Evolutionary conservation across 2,329 filamentous ascomycete genomes (phyloP).

Genomic region (Neobulgaria alba): DNA sequence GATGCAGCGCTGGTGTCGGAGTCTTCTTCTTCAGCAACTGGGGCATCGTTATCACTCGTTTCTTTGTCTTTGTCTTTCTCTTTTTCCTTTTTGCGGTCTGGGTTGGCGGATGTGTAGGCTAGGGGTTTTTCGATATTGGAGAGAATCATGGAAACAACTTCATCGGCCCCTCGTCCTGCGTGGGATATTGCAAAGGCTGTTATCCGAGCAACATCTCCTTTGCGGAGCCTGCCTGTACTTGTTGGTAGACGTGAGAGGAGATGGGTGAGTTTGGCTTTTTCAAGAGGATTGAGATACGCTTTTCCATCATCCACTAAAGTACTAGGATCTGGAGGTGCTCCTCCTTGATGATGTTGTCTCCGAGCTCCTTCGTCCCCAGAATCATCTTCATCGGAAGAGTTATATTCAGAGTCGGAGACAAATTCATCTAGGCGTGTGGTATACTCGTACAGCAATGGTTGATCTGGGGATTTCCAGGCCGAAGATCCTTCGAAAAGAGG

Average conservation of each 20-base stretch:
- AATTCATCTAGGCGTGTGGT: slow-evolving; percentile 69
- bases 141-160: slow-evolving; percentile 84
- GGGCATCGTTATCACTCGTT: slow-evolving; percentile 30
- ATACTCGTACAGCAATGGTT: slow-evolving; percentile 71
- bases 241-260: slow-evolving; percentile 76
- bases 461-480: slow-evolving; percentile 69
- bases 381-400: slow-evolving; percentile 77
- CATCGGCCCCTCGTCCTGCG: slow-evolving; percentile 74
- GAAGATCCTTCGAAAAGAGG: slow-evolving; percentile 69
- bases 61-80: too few species aligned
- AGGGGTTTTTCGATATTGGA: slow-evolving; percentile 74
- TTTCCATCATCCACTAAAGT: slow-evolving; percentile 26
- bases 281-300: slow-evolving; percentile 67
- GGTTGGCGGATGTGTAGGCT: slow-evolving; percentile 62
- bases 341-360: slow-evolving; percentile 34
- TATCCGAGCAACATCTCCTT: slow-evolving; percentile 78
- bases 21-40: slow-evolving; percentile 35
- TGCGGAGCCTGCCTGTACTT: slow-evolving; percentile 62
- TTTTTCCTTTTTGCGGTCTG: slow-evolving; percentile 36
- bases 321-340: slow-evolving; percentile 32
- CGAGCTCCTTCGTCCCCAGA: slow-evolving; percentile 41
- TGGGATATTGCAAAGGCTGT: slow-evolving; percentile 86
- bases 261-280: slow-evolving; percentile 77
- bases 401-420: slow-evolving; percentile 74
- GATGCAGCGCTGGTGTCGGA: slow-evolving; percentile 64